phyloP scores from a whole-genome alignment of 2,329 filamentous ascomycete species.

The Microdochium paspali region DNA sequence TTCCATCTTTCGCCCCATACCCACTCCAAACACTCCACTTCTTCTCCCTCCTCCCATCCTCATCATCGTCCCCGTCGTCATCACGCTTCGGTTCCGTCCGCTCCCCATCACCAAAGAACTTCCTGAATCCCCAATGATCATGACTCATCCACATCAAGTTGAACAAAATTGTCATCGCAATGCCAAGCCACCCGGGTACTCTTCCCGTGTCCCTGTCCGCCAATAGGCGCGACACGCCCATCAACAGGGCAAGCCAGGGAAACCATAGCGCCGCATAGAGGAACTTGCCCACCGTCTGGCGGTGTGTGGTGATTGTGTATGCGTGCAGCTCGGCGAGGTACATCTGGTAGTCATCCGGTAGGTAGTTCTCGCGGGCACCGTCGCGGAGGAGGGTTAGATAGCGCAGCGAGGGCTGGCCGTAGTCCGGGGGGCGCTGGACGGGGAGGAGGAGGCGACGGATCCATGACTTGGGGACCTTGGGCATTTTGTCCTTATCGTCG shows the following conservation, averaged over 20 bases:
- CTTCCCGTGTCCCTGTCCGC: conserved; percentile 42
- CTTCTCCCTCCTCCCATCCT: conserved; percentile 7
- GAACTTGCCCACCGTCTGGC: conserved; percentile 56
- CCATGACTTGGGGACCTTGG: conserved; percentile 31
- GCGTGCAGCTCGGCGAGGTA: conserved; percentile 62
- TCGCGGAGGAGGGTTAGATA: conserved; percentile 74
- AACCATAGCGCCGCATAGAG: conserved; percentile 53
- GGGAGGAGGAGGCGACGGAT: conserved; percentile 32
- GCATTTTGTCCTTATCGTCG: conserved; percentile 4
- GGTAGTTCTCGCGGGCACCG: conserved; percentile 69
- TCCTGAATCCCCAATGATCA: conserved; percentile 53
- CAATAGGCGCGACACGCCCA: conserved; percentile 34
- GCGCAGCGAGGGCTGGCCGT: conserved; percentile 74
- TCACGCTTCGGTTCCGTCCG: conserved; percentile 29
- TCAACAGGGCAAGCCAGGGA: conserved; percentile 42
- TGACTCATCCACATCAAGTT: conserved; percentile 52
- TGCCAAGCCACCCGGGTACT: conserved; percentile 57
- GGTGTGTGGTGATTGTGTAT: conserved; percentile 58
- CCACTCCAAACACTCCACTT: conserved; percentile 5
- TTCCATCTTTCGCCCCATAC: not conserved
- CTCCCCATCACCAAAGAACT: conserved; percentile 80
- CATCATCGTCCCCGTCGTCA: not conserved
- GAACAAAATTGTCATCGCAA: conserved; percentile 33
- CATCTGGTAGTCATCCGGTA: conserved; percentile 68
- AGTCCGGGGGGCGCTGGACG: conserved; percentile 54